These are phyloP conservation scores for Triglochin maritima DNA, from an alignment of 106 monocot species.

Conservation along the genomic window DNA sequence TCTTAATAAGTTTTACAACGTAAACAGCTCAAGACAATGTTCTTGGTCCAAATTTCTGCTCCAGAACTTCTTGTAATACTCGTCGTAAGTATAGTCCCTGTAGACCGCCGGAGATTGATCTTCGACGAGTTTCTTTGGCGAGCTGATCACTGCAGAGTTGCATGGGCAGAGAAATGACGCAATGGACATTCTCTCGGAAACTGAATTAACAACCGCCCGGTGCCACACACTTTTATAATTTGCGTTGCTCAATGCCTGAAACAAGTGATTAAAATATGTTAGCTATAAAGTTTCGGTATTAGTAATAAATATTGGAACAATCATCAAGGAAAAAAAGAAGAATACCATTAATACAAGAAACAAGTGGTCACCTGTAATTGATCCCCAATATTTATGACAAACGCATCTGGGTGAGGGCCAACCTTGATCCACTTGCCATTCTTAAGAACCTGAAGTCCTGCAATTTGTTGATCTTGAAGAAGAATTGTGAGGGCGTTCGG, in stretches of 20 bases:
- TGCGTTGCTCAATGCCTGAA: slow-evolving; percentile 78
- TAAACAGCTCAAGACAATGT: slow-evolving; percentile 87
- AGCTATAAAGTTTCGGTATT: not conserved
- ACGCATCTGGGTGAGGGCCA: slow-evolving; percentile 47
- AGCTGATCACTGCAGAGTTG: slow-evolving; percentile 42
- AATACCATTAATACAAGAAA: too few relatives aligned
- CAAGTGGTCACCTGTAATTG: slow-evolving; percentile 59
- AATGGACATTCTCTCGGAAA: slow-evolving; percentile 53
- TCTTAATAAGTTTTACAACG: not conserved
- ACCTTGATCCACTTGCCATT: slow-evolving; percentile 59
- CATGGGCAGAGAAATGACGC: slow-evolving; percentile 84
- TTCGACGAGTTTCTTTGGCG: slow-evolving; percentile 37
- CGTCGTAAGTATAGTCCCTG: slow-evolving; percentile 64
- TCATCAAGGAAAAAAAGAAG: too few relatives aligned
- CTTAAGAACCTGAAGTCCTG: slow-evolving; percentile 58
- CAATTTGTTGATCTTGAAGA: slow-evolving; percentile 55
- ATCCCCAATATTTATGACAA: slow-evolving; percentile 88
- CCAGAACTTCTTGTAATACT: slow-evolving; percentile 90
- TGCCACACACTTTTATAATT: slow-evolving; percentile 79
- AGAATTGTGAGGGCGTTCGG: slow-evolving; percentile 85
- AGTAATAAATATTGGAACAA: too few relatives aligned
- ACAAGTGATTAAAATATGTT: not conserved
- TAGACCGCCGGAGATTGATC: slow-evolving; percentile 36
- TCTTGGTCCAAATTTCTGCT: slow-evolving; percentile 85
- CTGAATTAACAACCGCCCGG: slow-evolving; percentile 67